Evolutionary conservation across 2,329 filamentous ascomycete species (phyloP).

Genomic region (Trichoderma brevicompactum): DNA sequence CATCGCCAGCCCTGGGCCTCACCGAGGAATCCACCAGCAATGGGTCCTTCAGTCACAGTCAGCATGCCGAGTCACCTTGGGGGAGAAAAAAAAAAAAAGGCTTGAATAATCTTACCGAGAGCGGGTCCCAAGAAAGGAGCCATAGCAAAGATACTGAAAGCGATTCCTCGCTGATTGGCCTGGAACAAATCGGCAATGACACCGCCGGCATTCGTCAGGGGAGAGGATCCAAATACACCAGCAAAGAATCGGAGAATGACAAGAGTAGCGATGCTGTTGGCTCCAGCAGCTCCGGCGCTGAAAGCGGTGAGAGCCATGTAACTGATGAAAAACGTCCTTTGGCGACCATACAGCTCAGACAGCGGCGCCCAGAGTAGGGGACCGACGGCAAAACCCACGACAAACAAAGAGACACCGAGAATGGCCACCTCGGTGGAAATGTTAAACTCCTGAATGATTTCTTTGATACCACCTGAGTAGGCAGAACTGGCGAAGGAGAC

Average conservation of each 20-base stretch:
- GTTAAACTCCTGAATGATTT: conserved; percentile 60
- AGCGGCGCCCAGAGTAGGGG: conserved; percentile 70
- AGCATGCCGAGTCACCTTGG: neutral
- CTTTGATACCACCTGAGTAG: conserved; percentile 61
- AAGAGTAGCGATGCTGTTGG: conserved; percentile 61
- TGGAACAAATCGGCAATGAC: conserved; percentile 67
- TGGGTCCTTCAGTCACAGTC: conserved; percentile 51
- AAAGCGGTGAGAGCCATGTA: conserved; percentile 64
- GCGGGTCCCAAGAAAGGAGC: conserved; percentile 68
- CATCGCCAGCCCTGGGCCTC: conserved; percentile 66
- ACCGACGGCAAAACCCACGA: conserved; percentile 64
- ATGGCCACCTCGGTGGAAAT: conserved; percentile 58
- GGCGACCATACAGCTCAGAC: conserved; percentile 65
- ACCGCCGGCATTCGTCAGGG: conserved; percentile 65
- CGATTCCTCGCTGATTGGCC: conserved; percentile 58
- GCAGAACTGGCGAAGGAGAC: conserved; percentile 73
- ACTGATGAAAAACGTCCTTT: conserved; percentile 62
- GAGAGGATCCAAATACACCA: conserved; percentile 65
- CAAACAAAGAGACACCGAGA: conserved; percentile 67
- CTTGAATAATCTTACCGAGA: conserved; percentile 45
- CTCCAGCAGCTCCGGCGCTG: conserved; percentile 62
- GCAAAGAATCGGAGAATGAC: conserved; percentile 72
- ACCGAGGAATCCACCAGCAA: conserved; percentile 66
- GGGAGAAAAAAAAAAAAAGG: neutral
- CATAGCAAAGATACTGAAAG: conserved; percentile 63